Percentiles rank a stretch among this genome's conserved stretches.
Evolutionary conservation across 1,139 yeast genomes (phyloP).

Genomic region (Hansenula lynferdii): DNA sequence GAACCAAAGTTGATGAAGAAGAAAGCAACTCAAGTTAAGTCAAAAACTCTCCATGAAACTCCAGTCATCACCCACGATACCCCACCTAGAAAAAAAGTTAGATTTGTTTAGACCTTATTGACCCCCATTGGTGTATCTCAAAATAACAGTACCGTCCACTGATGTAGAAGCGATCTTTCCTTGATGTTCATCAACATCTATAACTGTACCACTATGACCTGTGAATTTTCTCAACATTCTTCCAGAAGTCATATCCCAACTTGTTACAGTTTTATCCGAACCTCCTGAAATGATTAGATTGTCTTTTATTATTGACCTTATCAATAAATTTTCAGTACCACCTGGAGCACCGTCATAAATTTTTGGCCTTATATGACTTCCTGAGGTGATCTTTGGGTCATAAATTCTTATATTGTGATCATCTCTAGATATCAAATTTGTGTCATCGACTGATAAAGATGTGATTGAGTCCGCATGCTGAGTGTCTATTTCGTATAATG

Average conservation of each 20-base stretch:
- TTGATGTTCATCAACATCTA: slow-evolving; percentile 50
- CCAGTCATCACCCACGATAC: too few relatives aligned
- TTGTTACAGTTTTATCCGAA: slow-evolving; percentile 50
- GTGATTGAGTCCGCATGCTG: slow-evolving; percentile 50
- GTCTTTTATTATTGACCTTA: slow-evolving; percentile 37
- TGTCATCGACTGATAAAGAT: slow-evolving; percentile 42
- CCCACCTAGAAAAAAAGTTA: slow-evolving; percentile 21
- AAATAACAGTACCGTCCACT: slow-evolving; percentile 44
- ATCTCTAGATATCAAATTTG: slow-evolving; percentile 48
- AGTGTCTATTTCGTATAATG: slow-evolving; percentile 42
- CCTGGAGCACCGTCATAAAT: slow-evolving; percentile 57
- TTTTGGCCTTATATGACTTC: slow-evolving; percentile 23
- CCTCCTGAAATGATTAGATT: slow-evolving; percentile 52
- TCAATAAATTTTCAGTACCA: slow-evolving; percentile 47
- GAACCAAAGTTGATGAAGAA: not conserved
- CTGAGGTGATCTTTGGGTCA: slow-evolving; percentile 30
- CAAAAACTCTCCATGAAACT: too few relatives aligned
- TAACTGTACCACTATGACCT: slow-evolving; percentile 61
- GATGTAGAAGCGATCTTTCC: slow-evolving; percentile 41
- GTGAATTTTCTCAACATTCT: slow-evolving; percentile 41
- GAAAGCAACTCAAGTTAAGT: too few relatives aligned
- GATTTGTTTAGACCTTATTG: slow-evolving; percentile 9
- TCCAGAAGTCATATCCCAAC: slow-evolving; percentile 58
- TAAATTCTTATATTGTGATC: slow-evolving; percentile 55
- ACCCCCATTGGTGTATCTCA: slow-evolving; percentile 27